Conservation (phyloP, 768 basidiomycete genomes). For the Holtermannia corniformis region DNA sequence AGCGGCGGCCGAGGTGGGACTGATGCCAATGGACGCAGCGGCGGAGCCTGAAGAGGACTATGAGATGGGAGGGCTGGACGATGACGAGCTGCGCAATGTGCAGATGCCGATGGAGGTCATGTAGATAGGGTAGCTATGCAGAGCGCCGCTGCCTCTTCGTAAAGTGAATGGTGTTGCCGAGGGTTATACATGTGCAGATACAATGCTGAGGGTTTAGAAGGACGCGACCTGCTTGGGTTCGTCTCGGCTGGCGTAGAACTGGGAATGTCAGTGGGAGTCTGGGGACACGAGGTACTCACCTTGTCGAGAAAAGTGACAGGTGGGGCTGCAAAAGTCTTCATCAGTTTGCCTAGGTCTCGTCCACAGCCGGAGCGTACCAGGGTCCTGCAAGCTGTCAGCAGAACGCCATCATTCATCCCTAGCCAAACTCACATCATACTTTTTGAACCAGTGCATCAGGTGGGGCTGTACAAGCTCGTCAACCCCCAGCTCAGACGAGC, state of each 20-base stretch:
- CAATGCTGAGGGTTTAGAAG: slow-evolving; percentile 7
- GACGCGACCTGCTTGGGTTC: slow-evolving; percentile 36
- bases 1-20: slow-evolving; percentile 3
- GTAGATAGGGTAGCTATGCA: background rate
- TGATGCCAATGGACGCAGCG: slow-evolving; percentile 4
- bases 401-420: background rate
- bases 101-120: slow-evolving; percentile 10
- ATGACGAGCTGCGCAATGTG: slow-evolving; percentile 17
- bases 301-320: slow-evolving; percentile 41
- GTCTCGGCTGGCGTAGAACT: slow-evolving; percentile 39
- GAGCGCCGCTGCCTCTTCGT: background rate
- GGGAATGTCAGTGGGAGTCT: background rate
- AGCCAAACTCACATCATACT: slow-evolving; percentile 30
- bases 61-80: slow-evolving; percentile 12
- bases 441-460: slow-evolving; percentile 41
- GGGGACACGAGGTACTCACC: slow-evolving; percentile 3
- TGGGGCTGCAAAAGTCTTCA: slow-evolving; percentile 13
- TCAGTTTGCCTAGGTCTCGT: background rate
- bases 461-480: slow-evolving; percentile 25
- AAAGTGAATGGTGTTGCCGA: background rate
- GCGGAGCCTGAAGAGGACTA: slow-evolving; percentile 18
- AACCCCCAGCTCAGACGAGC: background rate
- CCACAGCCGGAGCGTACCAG: background rate
- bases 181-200: background rate
- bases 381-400: background rate